Conservation (phyloP, 2,329 filamentous ascomycete genomes). For the Cercospora nicotianae region DNA sequence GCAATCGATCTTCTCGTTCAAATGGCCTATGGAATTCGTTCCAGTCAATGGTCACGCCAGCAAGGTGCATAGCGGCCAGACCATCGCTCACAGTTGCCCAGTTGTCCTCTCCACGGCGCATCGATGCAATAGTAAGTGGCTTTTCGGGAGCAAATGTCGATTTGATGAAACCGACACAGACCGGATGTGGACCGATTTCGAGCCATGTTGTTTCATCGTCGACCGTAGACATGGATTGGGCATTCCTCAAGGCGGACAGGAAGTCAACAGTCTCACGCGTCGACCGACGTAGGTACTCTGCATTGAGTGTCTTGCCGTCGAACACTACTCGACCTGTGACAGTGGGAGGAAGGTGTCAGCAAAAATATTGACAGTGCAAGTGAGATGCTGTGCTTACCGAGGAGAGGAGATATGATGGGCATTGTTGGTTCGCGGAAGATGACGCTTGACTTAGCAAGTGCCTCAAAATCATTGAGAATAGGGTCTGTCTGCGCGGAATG, state of each 20-base stretch:
- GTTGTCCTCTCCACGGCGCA: constrained; percentile 18
- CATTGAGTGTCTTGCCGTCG: constrained; percentile 26
- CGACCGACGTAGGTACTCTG: constrained; percentile 29
- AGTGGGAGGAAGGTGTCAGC: not conserved
- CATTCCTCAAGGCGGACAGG: constrained; percentile 25
- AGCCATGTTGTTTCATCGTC: constrained; percentile 43
- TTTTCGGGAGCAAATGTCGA: constrained; percentile 5
- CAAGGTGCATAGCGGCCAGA: constrained; percentile 54
- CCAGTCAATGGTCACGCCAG: constrained; percentile 61
- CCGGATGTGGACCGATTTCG: constrained; percentile 52
- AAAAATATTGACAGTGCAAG: not conserved
- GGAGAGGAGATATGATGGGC: constrained; percentile 34
- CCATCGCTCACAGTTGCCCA: constrained; percentile 55
- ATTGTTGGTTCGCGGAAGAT: constrained; percentile 28
- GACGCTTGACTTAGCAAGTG: constrained; percentile 19
- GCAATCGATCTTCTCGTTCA: constrained; percentile 37
- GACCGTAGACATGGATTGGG: constrained; percentile 40
- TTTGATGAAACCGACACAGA: constrained; percentile 31
- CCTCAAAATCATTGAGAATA: constrained; percentile 31
- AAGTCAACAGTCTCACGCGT: constrained; percentile 47
- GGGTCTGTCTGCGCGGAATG: constrained; percentile 38
- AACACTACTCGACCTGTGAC: constrained; percentile 24
- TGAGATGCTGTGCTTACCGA: constrained; percentile 17
- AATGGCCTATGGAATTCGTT: constrained; percentile 56
- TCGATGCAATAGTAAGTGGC: constrained; percentile 13